Conservation (phyloP, 805 yeast species). For the Metschnikowia colocasiae region DNA sequence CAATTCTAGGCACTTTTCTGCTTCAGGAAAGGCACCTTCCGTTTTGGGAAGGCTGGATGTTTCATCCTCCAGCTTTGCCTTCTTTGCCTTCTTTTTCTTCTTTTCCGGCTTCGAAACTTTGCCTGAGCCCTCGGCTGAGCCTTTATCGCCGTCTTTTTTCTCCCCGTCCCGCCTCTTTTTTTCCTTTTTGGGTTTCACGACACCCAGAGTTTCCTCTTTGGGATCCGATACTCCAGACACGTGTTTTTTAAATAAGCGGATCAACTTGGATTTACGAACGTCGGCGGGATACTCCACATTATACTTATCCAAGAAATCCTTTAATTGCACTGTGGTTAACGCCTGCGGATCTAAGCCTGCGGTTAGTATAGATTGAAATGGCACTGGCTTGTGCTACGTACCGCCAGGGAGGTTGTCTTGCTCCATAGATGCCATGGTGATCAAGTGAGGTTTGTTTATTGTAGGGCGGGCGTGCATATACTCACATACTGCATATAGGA, state of each 20-base stretch:
- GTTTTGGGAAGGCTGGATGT: too few species aligned
- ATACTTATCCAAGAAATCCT: conserved; percentile 61
- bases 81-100: not conserved
- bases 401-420: conserved; percentile 3
- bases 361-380: conserved; percentile 9
- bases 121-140: not conserved
- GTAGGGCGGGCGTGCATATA: not conserved
- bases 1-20: not conserved
- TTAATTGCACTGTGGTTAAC: conserved; percentile 65
- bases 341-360: conserved; percentile 40
- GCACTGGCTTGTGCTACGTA: not conserved
- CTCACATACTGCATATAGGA: not conserved
- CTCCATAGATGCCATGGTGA: not conserved
- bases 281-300: conserved; percentile 56
- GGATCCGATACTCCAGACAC: not conserved
- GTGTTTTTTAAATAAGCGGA: not conserved
- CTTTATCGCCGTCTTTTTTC: too few species aligned
- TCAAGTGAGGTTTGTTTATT: not conserved
- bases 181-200: too few species aligned
- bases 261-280: conserved; percentile 65
- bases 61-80: too few species aligned
- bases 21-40: too few species aligned
- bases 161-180: not conserved
- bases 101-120: conserved; percentile 3
- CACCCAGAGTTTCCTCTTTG: not conserved